Evolutionary conservation across 2,329 filamentous ascomycete species (phyloP).

Genomic region (Paecilomyces sp.): DNA sequence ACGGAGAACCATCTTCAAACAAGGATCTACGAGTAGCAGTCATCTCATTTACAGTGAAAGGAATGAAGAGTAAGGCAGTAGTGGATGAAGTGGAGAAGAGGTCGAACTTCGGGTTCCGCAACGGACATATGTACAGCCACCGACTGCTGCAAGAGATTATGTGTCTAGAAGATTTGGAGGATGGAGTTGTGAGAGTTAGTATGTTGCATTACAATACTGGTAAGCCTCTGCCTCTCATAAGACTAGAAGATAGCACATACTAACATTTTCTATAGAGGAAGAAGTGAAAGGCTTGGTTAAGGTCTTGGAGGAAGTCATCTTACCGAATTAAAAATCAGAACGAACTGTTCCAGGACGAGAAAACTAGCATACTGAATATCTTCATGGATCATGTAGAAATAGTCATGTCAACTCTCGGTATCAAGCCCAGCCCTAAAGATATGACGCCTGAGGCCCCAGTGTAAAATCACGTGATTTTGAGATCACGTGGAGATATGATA

Average conservation of each 20-base stretch:
- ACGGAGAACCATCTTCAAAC: slow-evolving; percentile 48
- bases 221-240: slow-evolving; percentile 29
- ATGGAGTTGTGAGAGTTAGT: slow-evolving; percentile 63
- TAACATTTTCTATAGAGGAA: slow-evolving; percentile 4
- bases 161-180: slow-evolving; percentile 47
- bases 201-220: slow-evolving; percentile 67
- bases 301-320: slow-evolving; percentile 11
- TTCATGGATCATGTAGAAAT: not conserved
- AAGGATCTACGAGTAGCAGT: slow-evolving; percentile 52
- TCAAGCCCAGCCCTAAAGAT: too few relatives aligned
- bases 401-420: not conserved
- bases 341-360: too few relatives aligned
- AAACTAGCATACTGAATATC: too few relatives aligned
- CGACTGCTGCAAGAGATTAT: slow-evolving; percentile 55
- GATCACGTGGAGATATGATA: not conserved
- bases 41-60: slow-evolving; percentile 59
- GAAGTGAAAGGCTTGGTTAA: slow-evolving; percentile 11
- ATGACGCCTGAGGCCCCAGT: not conserved
- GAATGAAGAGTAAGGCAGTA: slow-evolving; percentile 48
- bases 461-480: not conserved
- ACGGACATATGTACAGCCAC: slow-evolving; percentile 64
- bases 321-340: not conserved
- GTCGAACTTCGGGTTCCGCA: slow-evolving; percentile 56
- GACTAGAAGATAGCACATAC: not conserved
- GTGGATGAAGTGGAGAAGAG: slow-evolving; percentile 56